A percentile compares a stretch with the other conserved stretches of the same genome.
Evolutionary conservation across 768 basidiomycete species (phyloP).

Genomic region (Phallus indusiatus): DNA sequence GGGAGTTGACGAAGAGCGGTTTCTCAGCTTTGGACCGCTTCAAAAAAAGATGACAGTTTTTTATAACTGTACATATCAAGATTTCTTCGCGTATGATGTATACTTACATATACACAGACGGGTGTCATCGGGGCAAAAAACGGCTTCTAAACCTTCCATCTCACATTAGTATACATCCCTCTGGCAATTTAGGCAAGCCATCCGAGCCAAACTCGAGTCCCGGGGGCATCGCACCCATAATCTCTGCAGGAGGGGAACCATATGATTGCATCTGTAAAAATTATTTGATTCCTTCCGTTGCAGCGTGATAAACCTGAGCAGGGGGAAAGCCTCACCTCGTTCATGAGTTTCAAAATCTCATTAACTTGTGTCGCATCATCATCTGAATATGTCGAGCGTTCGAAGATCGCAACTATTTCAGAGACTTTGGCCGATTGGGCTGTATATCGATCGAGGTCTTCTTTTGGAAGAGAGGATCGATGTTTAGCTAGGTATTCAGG

Average conservation of each 20-base stretch:
- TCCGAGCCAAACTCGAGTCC: constrained; percentile 50
- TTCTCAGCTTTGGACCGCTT: background rate
- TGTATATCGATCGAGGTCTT: constrained; percentile 56
- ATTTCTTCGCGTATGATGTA: too few species aligned
- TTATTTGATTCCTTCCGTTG: background rate
- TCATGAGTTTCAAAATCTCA: constrained; percentile 60
- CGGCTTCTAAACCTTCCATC: background rate
- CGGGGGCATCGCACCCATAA: constrained; percentile 77
- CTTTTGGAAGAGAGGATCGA: constrained; percentile 38
- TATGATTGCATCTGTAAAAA: constrained; percentile 61
- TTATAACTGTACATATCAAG: background rate
- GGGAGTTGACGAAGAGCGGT: background rate
- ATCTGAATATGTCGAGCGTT: constrained; percentile 50
- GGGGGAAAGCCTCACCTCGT: constrained; percentile 40
- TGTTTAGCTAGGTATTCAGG: constrained; percentile 62
- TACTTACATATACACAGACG: too few species aligned
- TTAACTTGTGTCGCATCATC: constrained; percentile 35
- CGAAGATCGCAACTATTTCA: constrained; percentile 57
- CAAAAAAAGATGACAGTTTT: background rate
- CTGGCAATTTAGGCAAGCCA: constrained; percentile 40
- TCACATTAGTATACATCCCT: constrained; percentile 26
- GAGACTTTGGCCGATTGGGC: constrained; percentile 49
- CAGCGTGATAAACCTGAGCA: background rate
- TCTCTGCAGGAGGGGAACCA: constrained; percentile 69
- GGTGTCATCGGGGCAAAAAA: background rate